Conservation (phyloP, 257 asterid genomes). For the Solanum etuberosum region DNA sequence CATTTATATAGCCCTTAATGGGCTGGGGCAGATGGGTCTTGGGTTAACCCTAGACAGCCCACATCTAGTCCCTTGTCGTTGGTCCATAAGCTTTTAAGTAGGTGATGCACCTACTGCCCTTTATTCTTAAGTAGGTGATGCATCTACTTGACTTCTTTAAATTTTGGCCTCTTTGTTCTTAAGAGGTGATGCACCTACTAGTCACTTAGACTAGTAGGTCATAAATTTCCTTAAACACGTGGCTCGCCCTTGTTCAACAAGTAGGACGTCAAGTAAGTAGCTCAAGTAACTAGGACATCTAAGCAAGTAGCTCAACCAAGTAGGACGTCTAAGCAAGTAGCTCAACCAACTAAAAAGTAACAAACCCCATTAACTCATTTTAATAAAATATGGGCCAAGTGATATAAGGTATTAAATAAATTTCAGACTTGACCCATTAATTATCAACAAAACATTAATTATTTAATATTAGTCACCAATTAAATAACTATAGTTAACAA, state of each 20-base stretch:
- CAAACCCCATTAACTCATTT: too few species aligned
- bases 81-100: not conserved
- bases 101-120: not conserved
- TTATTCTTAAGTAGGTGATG: not conserved
- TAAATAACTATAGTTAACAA: too few species aligned
- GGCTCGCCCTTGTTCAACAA: not conserved
- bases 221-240: not conserved
- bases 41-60: not conserved
- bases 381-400: too few species aligned
- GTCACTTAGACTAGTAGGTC: not conserved
- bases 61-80: not conserved
- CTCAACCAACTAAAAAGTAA: not conserved
- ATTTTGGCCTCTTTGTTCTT: not conserved
- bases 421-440: too few species aligned
- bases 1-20: not conserved
- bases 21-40: not conserved
- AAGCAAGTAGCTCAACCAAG: not conserved
- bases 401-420: too few species aligned
- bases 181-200: not conserved
- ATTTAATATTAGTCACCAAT: too few species aligned
- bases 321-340: not conserved
- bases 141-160: not conserved
- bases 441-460: too few species aligned
- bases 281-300: not conserved
- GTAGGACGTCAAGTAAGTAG: not conserved